Evolutionary conservation across 2,329 filamentous ascomycete genomes (phyloP).

Genomic region (Trichoderma atrobrunneum): DNA sequence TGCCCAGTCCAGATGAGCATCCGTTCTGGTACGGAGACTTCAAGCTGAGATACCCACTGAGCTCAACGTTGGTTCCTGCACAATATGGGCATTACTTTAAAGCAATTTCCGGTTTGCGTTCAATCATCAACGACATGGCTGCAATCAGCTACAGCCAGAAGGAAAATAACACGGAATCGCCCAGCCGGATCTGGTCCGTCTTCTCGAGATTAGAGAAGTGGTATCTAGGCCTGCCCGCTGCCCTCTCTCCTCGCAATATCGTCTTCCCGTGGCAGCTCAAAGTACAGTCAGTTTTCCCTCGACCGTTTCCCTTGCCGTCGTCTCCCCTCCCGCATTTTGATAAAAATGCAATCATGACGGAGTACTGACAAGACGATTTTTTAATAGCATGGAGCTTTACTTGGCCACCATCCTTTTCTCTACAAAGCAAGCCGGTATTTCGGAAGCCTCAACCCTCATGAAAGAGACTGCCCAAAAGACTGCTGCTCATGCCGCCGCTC

Average conservation of each 20-base stretch:
- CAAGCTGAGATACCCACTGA: slow-evolving; percentile 31
- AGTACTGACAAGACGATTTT: background rate
- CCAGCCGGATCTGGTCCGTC: slow-evolving; percentile 19
- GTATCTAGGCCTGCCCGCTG: slow-evolving; percentile 26
- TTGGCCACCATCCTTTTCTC: slow-evolving; percentile 4
- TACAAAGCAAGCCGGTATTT: background rate
- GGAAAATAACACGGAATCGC: background rate
- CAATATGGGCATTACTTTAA: slow-evolving; percentile 29
- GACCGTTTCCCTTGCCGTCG: background rate
- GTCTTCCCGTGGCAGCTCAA: slow-evolving; percentile 32
- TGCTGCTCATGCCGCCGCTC: slow-evolving; percentile 24
- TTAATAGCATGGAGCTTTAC: slow-evolving; percentile 10
- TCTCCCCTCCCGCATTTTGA: no score
- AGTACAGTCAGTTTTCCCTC: slow-evolving; percentile 29
- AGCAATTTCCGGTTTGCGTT: slow-evolving; percentile 28
- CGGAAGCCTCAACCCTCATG: background rate
- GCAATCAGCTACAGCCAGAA: background rate
- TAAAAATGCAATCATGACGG: background rate
- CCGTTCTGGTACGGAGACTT: slow-evolving; percentile 32
- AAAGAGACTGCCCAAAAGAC: background rate
- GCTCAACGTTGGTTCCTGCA: slow-evolving; percentile 22
- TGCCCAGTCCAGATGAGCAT: slow-evolving; percentile 27
- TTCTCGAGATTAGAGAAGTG: slow-evolving; percentile 24
- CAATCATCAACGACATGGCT: slow-evolving; percentile 32
- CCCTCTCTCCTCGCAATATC: slow-evolving; percentile 26